These are phyloP conservation scores for Aspergillus diversus DNA, from an alignment of 495 filamentous ascomycete species.

Conservation along the genomic window DNA sequence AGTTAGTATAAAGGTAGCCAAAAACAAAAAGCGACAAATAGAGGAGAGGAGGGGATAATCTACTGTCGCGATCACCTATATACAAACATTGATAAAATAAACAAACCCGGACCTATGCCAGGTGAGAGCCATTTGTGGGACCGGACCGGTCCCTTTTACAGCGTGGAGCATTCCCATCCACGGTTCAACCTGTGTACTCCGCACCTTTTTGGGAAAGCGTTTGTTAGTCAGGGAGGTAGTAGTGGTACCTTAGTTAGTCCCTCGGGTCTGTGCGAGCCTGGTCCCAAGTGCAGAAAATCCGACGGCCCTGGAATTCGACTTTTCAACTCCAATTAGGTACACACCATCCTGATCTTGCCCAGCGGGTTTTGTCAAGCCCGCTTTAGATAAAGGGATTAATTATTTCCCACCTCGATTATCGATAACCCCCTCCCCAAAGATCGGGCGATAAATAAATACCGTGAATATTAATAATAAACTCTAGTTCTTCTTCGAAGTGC, in stretches of 20 bases:
- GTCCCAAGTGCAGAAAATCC: constrained; percentile 18
- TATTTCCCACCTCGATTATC: neutral
- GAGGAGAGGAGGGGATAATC: neutral
- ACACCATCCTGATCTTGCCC: neutral
- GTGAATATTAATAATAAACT: neutral
- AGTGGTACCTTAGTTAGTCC: neutral
- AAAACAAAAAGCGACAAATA: no score
- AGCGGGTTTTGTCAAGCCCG: neutral
- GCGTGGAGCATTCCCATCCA: constrained; percentile 7
- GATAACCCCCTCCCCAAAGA: neutral
- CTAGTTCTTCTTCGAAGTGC: neutral
- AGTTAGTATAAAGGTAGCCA: no score
- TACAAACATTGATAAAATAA: neutral
- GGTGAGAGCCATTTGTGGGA: constrained; percentile 1
- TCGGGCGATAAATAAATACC: neutral
- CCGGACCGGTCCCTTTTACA: neutral
- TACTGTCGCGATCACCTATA: neutral
- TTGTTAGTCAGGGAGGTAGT: constrained; percentile 6
- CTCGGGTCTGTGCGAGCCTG: constrained; percentile 25
- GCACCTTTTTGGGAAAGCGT: constrained; percentile 14
- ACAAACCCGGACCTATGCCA: neutral
- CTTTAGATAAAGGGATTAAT: neutral
- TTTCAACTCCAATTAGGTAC: constrained; percentile 7
- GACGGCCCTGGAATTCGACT: neutral
- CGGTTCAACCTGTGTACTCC: constrained; percentile 1